A percentile compares a stretch with the other conserved stretches of the same genome.
Conservation (phyloP, 2,329 filamentous ascomycete genomes). For the Talaromyces funiculosus region DNA sequence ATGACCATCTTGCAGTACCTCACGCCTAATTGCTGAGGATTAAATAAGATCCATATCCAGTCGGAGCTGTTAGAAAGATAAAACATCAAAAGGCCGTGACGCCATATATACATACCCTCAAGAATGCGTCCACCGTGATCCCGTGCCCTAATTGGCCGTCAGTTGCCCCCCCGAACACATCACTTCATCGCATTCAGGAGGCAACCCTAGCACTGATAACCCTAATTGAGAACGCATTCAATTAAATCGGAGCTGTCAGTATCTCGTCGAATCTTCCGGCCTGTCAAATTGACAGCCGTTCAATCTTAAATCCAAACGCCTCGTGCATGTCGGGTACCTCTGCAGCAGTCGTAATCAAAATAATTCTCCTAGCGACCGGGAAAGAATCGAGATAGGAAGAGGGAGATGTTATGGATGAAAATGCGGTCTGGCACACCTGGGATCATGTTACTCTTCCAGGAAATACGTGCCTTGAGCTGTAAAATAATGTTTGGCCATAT, state of each 20-base stretch:
- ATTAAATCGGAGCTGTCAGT: background rate
- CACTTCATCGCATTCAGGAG: background rate
- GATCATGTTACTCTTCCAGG: no score
- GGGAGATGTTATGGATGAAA: background rate
- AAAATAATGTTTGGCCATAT: no score
- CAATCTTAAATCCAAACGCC: no score
- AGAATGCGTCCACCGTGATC: background rate
- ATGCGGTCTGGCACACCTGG: background rate
- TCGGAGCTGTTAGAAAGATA: background rate
- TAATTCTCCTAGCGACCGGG: background rate
- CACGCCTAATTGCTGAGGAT: background rate
- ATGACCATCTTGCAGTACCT: background rate
- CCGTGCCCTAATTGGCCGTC: background rate
- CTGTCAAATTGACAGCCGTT: background rate
- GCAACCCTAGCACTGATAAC: background rate
- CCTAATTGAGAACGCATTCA: background rate
- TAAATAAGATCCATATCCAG: background rate
- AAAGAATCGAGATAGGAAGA: background rate
- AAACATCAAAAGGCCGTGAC: background rate
- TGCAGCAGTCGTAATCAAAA: constrained; percentile 1
- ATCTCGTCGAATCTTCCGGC: background rate
- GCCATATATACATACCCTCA: background rate
- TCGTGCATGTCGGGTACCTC: background rate
- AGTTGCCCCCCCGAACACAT: background rate
- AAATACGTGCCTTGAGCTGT: background rate